Evolutionary conservation across 1,284 basidiomycete genomes (phyloP).

Genomic region (Tilletiaria anomala): DNA sequence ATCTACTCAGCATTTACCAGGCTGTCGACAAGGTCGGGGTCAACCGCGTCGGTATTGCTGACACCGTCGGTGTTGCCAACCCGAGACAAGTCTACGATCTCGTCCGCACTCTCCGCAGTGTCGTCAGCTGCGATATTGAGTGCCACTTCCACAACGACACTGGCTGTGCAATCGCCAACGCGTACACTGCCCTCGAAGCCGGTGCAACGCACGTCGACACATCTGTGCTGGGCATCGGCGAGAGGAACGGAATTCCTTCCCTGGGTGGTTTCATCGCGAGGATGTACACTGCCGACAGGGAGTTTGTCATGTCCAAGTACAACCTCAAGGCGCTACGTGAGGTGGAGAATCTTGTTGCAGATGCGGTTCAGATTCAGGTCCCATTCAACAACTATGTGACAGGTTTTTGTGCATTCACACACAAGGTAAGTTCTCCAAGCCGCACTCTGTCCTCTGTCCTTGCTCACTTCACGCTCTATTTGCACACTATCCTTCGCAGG

Average conservation of each 20-base stretch:
- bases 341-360: constrained; percentile 96
- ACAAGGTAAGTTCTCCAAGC: too few species aligned
- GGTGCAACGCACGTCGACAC: constrained; percentile 94
- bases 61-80: constrained; percentile 98
- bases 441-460: too few species aligned
- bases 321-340: constrained; percentile 93
- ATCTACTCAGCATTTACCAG: constrained; percentile 95
- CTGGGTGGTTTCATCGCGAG: constrained; percentile 93
- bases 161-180: constrained; percentile 83
- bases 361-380: constrained; percentile 93
- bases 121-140: constrained; percentile 65
- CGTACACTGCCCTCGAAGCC: constrained; percentile 94
- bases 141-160: constrained; percentile 99
- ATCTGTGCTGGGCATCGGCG: constrained; percentile 83
- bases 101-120: constrained; percentile 85
- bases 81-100: constrained; percentile 97
- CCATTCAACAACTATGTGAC: constrained; percentile 82
- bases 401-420: constrained; percentile 98
- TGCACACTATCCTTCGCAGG: too few species aligned
- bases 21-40: constrained; percentile 99
- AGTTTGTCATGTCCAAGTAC: constrained; percentile 99
- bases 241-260: constrained; percentile 97
- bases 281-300: constrained; percentile 67
- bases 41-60: constrained; percentile 96
- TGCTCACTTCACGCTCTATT: too few species aligned